phyloP scores from a whole-genome alignment of 2,329 filamentous ascomycete genomes.

The Bimuria novae-zelandiae region DNA sequence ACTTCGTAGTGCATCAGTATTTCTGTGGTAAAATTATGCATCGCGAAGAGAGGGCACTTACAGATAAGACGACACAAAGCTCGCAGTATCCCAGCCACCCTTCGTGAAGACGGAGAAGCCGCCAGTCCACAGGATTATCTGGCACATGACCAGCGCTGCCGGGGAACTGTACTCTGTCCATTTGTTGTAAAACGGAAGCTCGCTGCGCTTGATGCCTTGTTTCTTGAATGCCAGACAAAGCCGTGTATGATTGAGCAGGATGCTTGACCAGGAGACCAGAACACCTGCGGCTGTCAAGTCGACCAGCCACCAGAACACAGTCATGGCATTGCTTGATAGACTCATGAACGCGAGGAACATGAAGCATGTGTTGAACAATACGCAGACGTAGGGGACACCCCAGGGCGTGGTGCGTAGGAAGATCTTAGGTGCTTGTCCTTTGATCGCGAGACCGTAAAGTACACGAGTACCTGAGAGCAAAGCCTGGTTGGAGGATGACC shows the following conservation, averaged over 20 bases:
- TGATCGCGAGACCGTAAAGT: constrained; percentile 53
- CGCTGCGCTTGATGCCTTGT: constrained; percentile 59
- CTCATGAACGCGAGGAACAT: constrained; percentile 54
- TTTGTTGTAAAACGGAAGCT: constrained; percentile 33
- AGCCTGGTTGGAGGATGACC: constrained; percentile 69
- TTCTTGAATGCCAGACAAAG: constrained; percentile 52
- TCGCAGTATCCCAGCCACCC: constrained; percentile 43
- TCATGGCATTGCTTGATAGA: constrained; percentile 48
- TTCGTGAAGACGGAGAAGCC: constrained; percentile 61
- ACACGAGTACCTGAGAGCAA: constrained; percentile 58
- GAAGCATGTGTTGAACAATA: constrained; percentile 44
- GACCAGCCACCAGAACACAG: constrained; percentile 68
- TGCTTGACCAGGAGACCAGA: constrained; percentile 58
- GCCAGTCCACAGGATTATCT: constrained; percentile 68
- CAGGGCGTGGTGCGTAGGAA: constrained; percentile 51
- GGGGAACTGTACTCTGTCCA: constrained; percentile 45
- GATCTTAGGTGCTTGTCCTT: constrained; percentile 56
- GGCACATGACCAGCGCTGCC: constrained; percentile 47
- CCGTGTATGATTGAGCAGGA: constrained; percentile 61
- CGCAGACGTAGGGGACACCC: constrained; percentile 47
- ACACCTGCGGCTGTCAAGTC: constrained; percentile 65
- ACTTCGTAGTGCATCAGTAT: constrained; percentile 48
- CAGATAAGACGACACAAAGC: constrained; percentile 43
- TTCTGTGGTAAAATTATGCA: not conserved
- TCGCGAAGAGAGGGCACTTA: constrained; percentile 10